phyloP scores from a whole-genome alignment of 108 stramenopile genomes.

The Cyclotella cryptica region DNA sequence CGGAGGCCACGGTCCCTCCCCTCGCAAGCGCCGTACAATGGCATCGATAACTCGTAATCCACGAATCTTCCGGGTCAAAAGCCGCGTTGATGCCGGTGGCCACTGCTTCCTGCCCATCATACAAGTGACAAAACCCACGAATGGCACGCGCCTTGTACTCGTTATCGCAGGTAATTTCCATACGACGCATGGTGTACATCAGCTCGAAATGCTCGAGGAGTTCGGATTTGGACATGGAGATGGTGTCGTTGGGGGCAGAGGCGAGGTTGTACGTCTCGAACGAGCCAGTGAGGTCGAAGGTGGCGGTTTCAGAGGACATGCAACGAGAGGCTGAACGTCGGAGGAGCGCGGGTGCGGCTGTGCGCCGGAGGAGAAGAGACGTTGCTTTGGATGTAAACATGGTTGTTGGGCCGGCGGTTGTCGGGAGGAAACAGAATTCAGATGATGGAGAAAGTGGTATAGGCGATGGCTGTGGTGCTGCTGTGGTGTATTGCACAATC shows the following conservation, averaged over 20 bases:
- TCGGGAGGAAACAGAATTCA: no score
- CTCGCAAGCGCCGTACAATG: constrained; percentile 95
- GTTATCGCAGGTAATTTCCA: constrained; percentile 99
- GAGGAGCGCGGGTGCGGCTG: constrained; percentile 2
- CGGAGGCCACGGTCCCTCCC: constrained; percentile 86
- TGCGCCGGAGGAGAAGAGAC: constrained; percentile 43
- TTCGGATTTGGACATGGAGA: constrained; percentile 92
- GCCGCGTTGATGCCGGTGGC: constrained; percentile 95
- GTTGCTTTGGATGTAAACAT: constrained; percentile 50
- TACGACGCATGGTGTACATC: constrained; percentile 99
- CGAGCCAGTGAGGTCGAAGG: constrained; percentile 82
- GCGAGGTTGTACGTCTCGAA: constrained; percentile 87
- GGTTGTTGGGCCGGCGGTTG: no score
- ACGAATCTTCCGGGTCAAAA: constrained; percentile 88
- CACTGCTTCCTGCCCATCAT: constrained; percentile 99
- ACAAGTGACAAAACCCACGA: constrained; percentile 99
- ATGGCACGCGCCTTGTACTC: constrained; percentile 99
- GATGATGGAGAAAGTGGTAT: no score
- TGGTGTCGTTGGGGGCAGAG: constrained; percentile 64
- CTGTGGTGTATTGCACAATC: no score
- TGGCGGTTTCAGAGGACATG: constrained; percentile 49
- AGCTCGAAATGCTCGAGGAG: constrained; percentile 90
- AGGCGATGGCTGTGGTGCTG: no score
- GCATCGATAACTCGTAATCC: constrained; percentile 98
- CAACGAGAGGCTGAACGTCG: constrained; percentile 35